Base-by-base conservation (phyloP, 1,139 yeast genomes). In the Kodamaea sp. region DNA sequence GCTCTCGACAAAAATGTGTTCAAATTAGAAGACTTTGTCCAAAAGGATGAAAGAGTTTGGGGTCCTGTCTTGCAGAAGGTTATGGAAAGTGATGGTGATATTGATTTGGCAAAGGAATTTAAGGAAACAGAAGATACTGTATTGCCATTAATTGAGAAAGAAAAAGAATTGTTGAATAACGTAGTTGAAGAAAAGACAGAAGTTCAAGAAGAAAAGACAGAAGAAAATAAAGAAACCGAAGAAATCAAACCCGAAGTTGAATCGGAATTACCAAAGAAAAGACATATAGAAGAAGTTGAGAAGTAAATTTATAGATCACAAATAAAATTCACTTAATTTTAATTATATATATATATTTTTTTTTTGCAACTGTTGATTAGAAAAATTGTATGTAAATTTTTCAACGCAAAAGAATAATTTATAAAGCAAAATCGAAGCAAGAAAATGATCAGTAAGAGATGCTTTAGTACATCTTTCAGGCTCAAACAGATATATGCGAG, bases 1-100 rank as follows among this genome's bases (percentile, higher is more conserved):
- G 78, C 75, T 31, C 61, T 90, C 39, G 81, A 75, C 1, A 76
- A 77, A 46, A 84, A 84, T 53, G 90, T 82, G 2, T 83, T 92
- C 56, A 74, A 72, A 27, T 45, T 84, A 27, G 74, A 71, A 33
- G 92, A 85, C 54, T 83, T 89, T 51, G 72, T 71, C 26, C 70
- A 77, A 2, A 65, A 73, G 26, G 75, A 73, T 38, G 80, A 78
- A 40, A 70, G 70, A 32, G 69, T 80, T 1, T 88, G 96, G 96
- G 81, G 79, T 1, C 71, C 72, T 3, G 87, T 81, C 0, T 64
- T 85, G 50, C 61, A 63, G 43, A 60, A 67, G 35, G 87, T 83
- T 2, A 57, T 72, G 27, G 65, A 65, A 3, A 38, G 48, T 3
- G 73, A 73, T 0, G 53, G 59, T 25, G 57, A 53, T 1, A 53